Conservation (phyloP, 176 grass and related monocot species). For the Oryza longistaminata region DNA sequence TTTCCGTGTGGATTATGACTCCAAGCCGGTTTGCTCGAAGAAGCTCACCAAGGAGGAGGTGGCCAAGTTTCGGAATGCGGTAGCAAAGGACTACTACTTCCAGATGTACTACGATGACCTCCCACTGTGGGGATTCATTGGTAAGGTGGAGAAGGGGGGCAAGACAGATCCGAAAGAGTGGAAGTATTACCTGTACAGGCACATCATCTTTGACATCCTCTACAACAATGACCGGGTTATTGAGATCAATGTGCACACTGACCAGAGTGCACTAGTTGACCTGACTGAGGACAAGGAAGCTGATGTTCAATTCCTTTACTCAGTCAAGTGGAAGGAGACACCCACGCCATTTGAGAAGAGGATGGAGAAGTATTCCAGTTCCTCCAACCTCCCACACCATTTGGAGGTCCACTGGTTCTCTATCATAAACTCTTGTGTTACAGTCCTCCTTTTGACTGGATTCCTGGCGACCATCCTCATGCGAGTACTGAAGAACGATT, state of each 20-base stretch:
- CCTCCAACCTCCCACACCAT: conserved; percentile 77
- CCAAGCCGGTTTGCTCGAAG: conserved; percentile 77
- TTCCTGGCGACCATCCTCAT: conserved; percentile 97
- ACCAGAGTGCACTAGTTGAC: conserved; percentile 67
- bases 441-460: conserved; percentile 82
- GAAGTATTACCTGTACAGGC: conserved; percentile 91
- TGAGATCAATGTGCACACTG: conserved; percentile 79
- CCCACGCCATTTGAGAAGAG: conserved; percentile 68
- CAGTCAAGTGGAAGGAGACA: conserved; percentile 94
- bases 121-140: conserved; percentile 95
- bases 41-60: conserved; percentile 76
- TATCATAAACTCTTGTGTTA: conserved; percentile 96
- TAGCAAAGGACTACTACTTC: conserved; percentile 93
- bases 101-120: conserved; percentile 99
- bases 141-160: conserved; percentile 80
- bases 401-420: conserved; percentile 98
- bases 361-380: conserved; percentile 97
- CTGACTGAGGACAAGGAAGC: conserved; percentile 76
- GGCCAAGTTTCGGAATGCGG: conserved; percentile 65
- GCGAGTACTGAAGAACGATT: conserved; percentile 97
- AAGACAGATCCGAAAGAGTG: conserved; percentile 59
- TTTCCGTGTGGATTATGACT: conserved; percentile 53
- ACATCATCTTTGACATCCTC: conserved; percentile 81
- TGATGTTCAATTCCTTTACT: conserved; percentile 77
- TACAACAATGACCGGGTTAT: conserved; percentile 88